These are phyloP conservation scores for Oryza glumipatula DNA, from an alignment of 176 grass and related monocot genomes.

Conservation along the genomic window DNA sequence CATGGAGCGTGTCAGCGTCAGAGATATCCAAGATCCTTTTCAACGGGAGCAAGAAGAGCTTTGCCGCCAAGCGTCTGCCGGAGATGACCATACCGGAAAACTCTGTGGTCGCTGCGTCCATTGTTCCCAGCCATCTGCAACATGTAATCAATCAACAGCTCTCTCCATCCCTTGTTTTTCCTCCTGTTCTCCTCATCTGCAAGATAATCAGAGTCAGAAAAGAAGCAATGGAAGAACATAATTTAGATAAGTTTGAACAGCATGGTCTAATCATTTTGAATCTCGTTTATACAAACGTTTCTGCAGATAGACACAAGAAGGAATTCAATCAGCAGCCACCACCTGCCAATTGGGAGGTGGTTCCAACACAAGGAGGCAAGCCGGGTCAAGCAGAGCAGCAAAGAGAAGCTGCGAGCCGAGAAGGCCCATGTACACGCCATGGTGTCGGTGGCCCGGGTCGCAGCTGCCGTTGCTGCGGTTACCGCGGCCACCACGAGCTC, in stretches of 20 bases:
- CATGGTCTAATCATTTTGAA: background rate
- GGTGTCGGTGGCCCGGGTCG: slow-evolving; percentile 79
- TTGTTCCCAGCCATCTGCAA: slow-evolving; percentile 37
- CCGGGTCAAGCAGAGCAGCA: slow-evolving; percentile 58
- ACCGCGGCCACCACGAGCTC: slow-evolving; percentile 55
- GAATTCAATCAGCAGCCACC: slow-evolving; percentile 58
- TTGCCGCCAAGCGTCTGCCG: slow-evolving; percentile 39
- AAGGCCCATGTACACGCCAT: slow-evolving; percentile 77
- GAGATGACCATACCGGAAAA: slow-evolving; percentile 68
- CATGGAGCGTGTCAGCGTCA: slow-evolving; percentile 84
- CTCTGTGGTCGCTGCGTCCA: slow-evolving; percentile 50
- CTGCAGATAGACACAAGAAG: slow-evolving; percentile 29
- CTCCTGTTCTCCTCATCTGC: background rate
- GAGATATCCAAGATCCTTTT: slow-evolving; percentile 81
- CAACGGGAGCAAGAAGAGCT: slow-evolving; percentile 52
- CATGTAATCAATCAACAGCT: slow-evolving; percentile 36
- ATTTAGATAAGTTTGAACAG: background rate
- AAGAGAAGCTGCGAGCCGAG: slow-evolving; percentile 83
- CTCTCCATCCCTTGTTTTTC: background rate
- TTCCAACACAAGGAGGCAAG: slow-evolving; percentile 71
- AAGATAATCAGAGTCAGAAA: background rate
- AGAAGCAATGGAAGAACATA: background rate
- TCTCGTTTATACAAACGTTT: slow-evolving; percentile 1
- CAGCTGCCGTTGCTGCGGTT: slow-evolving; percentile 73
- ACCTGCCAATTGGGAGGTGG: slow-evolving; percentile 69